These are phyloP conservation scores for Centella asiatica DNA, from an alignment of 129 eudicot genomes.

Conservation along the genomic window DNA sequence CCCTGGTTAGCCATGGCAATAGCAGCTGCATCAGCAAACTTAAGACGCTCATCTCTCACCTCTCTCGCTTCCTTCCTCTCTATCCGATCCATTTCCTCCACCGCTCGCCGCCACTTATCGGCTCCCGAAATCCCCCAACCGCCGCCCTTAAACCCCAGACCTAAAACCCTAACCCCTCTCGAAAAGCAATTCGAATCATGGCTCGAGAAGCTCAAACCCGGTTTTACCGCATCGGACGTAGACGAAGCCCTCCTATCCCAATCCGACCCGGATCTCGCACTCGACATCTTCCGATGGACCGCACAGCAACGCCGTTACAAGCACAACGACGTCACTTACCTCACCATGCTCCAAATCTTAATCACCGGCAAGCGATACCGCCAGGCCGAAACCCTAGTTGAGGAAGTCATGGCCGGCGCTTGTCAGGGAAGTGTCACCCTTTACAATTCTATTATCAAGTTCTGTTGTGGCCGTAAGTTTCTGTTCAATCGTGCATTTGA, in stretches of 20 bases:
- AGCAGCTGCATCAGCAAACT: neutral
- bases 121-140: slow-evolving; percentile 4
- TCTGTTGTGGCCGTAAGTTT: slow-evolving; percentile 57
- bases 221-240: slow-evolving; percentile 57
- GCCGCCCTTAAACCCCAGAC: slow-evolving; percentile 9
- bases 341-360: slow-evolving; percentile 54
- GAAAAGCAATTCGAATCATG: slow-evolving; percentile 66
- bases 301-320: slow-evolving; percentile 70
- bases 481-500: slow-evolving; percentile 71
- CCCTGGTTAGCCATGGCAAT: too few species aligned
- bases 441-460: slow-evolving; percentile 57
- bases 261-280: slow-evolving; percentile 78
- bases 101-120: slow-evolving; percentile 11
- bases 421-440: slow-evolving; percentile 45
- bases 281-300: slow-evolving; percentile 89
- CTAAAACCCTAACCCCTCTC: slow-evolving; percentile 43
- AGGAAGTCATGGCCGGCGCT: slow-evolving; percentile 74
- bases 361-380: slow-evolving; percentile 43
- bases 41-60: slow-evolving; percentile 13
- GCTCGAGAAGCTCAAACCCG: slow-evolving; percentile 59
- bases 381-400: slow-evolving; percentile 57
- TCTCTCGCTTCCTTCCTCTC: slow-evolving; percentile 21
- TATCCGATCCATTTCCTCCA: slow-evolving; percentile 12
- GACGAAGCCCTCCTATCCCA: slow-evolving; percentile 52
- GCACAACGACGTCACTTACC: slow-evolving; percentile 63